A percentile compares a stretch with the other conserved stretches of the same genome.
These are phyloP conservation scores for Cucurbita pepo DNA, from an alignment of 306 rosid genomes.

Conservation along the genomic window DNA sequence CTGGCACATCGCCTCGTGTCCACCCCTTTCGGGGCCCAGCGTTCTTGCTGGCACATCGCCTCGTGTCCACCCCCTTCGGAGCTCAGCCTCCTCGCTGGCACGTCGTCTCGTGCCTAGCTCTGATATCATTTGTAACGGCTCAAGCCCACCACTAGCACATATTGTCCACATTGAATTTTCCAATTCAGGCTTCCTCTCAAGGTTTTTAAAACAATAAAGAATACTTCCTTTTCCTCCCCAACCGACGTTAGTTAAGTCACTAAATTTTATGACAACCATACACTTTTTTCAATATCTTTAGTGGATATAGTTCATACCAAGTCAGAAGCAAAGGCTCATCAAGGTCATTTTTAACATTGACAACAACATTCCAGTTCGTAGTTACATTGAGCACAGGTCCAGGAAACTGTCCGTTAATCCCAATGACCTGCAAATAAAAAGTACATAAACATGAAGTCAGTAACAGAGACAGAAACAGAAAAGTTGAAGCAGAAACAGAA, in stretches of 20 bases:
- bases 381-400: slow-evolving; percentile 74
- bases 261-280: background rate
- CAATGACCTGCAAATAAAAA: slow-evolving; percentile 47
- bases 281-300: background rate
- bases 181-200: too few relatives aligned
- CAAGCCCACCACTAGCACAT: too few relatives aligned
- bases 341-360: slow-evolving; percentile 70
- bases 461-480: background rate
- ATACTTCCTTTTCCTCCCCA: too few relatives aligned
- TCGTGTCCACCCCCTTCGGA: too few relatives aligned
- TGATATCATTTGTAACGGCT: too few relatives aligned
- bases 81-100: too few relatives aligned
- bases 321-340: slow-evolving; percentile 86
- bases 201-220: too few relatives aligned
- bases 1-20: too few relatives aligned
- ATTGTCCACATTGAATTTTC: too few relatives aligned
- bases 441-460: background rate
- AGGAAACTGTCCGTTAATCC: slow-evolving; percentile 63
- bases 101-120: too few relatives aligned
- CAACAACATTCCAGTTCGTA: slow-evolving; percentile 88
- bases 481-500: background rate
- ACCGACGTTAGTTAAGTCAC: background rate
- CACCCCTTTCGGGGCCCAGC: too few relatives aligned
- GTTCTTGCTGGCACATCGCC: too few relatives aligned
- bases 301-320: slow-evolving; percentile 32